These are phyloP conservation scores for Gremmenia infestans DNA, from an alignment of 2,329 filamentous ascomycete species.

Conservation along the genomic window DNA sequence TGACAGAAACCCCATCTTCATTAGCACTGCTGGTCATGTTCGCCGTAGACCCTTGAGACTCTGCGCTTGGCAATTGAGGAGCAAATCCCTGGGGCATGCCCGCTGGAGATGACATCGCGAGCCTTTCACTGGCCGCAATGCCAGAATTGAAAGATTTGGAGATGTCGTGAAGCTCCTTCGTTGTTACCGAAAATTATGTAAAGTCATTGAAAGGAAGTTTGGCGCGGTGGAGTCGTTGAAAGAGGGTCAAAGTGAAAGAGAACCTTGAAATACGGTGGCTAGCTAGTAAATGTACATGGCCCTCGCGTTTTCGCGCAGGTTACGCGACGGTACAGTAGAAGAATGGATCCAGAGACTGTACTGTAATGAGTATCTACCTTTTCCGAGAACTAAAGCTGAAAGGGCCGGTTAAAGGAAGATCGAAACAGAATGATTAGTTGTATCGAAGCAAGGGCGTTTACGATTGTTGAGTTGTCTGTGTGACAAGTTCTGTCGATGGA, in stretches of 20 bases:
- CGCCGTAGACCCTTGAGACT: conserved; percentile 16
- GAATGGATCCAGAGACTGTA: not conserved
- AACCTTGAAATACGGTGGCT: conserved; percentile 21
- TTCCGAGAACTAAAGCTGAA: not conserved
- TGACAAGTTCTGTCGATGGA: not conserved
- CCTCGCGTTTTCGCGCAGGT: conserved; percentile 21
- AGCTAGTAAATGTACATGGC: conserved; percentile 7
- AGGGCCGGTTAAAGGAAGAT: not conserved
- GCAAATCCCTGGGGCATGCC: conserved; percentile 9
- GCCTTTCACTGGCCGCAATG: conserved; percentile 17
- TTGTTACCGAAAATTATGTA: conserved; percentile 9
- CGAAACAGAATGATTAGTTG: not conserved
- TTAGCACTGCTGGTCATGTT: conserved; percentile 26
- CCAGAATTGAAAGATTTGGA: conserved; percentile 11
- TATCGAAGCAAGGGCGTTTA: not conserved
- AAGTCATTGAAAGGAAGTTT: conserved; percentile 20
- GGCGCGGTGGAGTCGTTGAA: not conserved
- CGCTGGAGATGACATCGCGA: conserved; percentile 28
- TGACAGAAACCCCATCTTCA: conserved; percentile 46
- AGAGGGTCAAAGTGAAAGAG: conserved; percentile 3
- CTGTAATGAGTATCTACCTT: not conserved
- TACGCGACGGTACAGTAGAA: conserved; percentile 4
- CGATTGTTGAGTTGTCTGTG: not conserved
- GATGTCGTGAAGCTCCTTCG: conserved; percentile 12
- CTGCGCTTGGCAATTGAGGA: conserved; percentile 15